Percentiles rank a stretch among this genome's conserved stretches.
phyloP scores from a whole-genome alignment of 2,329 filamentous ascomycete species.

The Alternaria sp. region DNA sequence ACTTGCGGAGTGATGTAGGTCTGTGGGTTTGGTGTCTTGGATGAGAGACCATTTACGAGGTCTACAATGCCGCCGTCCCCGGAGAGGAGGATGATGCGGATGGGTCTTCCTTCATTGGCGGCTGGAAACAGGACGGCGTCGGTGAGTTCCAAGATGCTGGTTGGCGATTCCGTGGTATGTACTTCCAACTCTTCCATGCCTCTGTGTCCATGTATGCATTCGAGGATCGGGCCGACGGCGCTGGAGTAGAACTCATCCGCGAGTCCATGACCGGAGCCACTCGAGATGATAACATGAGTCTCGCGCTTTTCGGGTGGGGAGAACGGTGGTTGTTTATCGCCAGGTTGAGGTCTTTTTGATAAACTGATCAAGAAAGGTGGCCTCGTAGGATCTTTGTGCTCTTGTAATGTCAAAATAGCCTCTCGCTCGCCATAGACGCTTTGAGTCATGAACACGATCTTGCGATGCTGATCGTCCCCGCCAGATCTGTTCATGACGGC shows the following conservation, averaged over 20 bases:
- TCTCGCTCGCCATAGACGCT: conserved; percentile 10
- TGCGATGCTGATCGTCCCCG: neutral
- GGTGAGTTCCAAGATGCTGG: conserved; percentile 71
- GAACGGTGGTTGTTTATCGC: conserved; percentile 7
- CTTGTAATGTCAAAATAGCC: conserved; percentile 12
- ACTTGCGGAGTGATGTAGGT: conserved; percentile 60
- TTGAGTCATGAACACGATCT: conserved; percentile 14
- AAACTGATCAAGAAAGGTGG: conserved; percentile 26
- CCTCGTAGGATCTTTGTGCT: conserved; percentile 18
- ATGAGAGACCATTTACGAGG: conserved; percentile 71
- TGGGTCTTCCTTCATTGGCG: conserved; percentile 53
- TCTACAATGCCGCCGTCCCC: conserved; percentile 90
- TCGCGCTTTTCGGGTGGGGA: conserved; percentile 19
- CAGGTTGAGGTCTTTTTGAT: conserved; percentile 16
- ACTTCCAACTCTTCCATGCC: conserved; percentile 54
- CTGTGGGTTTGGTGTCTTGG: conserved; percentile 27
- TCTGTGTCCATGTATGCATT: conserved; percentile 45
- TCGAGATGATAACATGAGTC: conserved; percentile 55
- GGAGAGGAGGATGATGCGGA: conserved; percentile 75
- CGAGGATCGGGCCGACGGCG: conserved; percentile 51
- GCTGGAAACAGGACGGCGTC: conserved; percentile 54
- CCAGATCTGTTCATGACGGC: neutral
- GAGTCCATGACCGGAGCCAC: conserved; percentile 52
- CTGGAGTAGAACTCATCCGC: conserved; percentile 50
- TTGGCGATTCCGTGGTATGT: conserved; percentile 67